A percentile compares a stretch with the other conserved stretches of the same genome.
Evolutionary conservation across 2,329 filamentous ascomycete species (phyloP).

Genomic region (Fusarium goolgardi): DNA sequence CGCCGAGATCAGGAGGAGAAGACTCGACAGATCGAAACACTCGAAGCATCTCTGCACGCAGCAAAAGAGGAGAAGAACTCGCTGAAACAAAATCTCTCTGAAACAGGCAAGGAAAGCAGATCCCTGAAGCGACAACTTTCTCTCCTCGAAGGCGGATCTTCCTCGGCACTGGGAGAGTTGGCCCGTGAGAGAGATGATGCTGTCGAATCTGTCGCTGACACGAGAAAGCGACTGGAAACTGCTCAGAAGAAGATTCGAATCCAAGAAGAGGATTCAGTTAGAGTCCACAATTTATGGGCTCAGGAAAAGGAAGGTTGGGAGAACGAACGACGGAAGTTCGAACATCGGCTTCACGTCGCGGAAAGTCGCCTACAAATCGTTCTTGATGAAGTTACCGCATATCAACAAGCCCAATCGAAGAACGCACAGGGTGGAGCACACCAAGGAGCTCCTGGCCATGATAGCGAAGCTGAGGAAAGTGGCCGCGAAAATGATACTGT

Average conservation of each 20-base stretch:
- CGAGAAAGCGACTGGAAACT: slow-evolving; percentile 80
- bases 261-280: slow-evolving; percentile 85
- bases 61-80: slow-evolving; percentile 79
- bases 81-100: slow-evolving; percentile 70
- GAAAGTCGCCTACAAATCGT: slow-evolving; percentile 87
- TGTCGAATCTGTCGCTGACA: slow-evolving; percentile 76
- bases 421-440: slow-evolving; percentile 48
- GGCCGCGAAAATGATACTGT: slow-evolving; percentile 75
- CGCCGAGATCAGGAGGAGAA: slow-evolving; percentile 93
- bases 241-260: slow-evolving; percentile 80
- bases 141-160: slow-evolving; percentile 86
- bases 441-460: slow-evolving; percentile 52
- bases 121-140: slow-evolving; percentile 87
- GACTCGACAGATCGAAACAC: slow-evolving; percentile 82
- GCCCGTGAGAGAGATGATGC: slow-evolving; percentile 88
- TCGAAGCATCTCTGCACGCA: slow-evolving; percentile 80
- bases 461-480: slow-evolving; percentile 71
- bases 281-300: slow-evolving; percentile 82
- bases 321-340: slow-evolving; percentile 81
- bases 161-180: slow-evolving; percentile 85
- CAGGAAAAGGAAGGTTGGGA: slow-evolving; percentile 88
- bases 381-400: slow-evolving; percentile 84
- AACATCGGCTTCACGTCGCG: slow-evolving; percentile 88
- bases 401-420: slow-evolving; percentile 67
- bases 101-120: slow-evolving; percentile 78